phyloP scores from a whole-genome alignment of 495 filamentous ascomycete species.

The Chaetomidium leptoderma region DNA sequence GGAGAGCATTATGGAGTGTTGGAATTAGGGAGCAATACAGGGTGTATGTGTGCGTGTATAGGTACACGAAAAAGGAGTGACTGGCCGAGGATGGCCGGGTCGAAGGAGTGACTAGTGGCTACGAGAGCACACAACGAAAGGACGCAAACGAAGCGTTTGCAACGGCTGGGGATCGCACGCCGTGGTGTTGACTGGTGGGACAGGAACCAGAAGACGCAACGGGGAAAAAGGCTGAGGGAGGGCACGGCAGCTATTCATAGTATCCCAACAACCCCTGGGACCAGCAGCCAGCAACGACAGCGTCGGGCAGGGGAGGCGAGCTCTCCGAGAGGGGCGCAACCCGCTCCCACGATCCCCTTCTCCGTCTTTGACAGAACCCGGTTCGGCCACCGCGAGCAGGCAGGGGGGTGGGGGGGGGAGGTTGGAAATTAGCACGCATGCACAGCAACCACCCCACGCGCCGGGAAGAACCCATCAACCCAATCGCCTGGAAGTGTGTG shows the following conservation, averaged over 20 bases:
- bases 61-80: conserved; percentile 24
- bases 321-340: neutral
- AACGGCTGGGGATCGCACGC: conserved; percentile 36
- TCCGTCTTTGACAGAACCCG: neutral
- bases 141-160: conserved; percentile 47
- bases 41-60: conserved; percentile 3
- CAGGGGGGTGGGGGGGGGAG: neutral
- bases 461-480: neutral
- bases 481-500: neutral
- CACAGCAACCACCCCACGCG: neutral
- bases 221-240: conserved; percentile 15
- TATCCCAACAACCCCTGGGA: neutral
- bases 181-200: conserved; percentile 39
- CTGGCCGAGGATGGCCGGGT: conserved; percentile 26
- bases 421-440: conserved; percentile 10
- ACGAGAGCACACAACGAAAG: conserved; percentile 39
- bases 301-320: neutral
- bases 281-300: neutral
- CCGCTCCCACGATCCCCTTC: conserved; percentile 3
- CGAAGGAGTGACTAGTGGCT: conserved; percentile 32
- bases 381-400: neutral
- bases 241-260: conserved; percentile 23
- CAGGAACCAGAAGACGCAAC: conserved; percentile 16
- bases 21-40: conserved; percentile 28
- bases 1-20: conserved; percentile 33